These are phyloP conservation scores for Ormosia emarginata DNA, from an alignment of 306 rosid genomes.

Conservation along the genomic window DNA sequence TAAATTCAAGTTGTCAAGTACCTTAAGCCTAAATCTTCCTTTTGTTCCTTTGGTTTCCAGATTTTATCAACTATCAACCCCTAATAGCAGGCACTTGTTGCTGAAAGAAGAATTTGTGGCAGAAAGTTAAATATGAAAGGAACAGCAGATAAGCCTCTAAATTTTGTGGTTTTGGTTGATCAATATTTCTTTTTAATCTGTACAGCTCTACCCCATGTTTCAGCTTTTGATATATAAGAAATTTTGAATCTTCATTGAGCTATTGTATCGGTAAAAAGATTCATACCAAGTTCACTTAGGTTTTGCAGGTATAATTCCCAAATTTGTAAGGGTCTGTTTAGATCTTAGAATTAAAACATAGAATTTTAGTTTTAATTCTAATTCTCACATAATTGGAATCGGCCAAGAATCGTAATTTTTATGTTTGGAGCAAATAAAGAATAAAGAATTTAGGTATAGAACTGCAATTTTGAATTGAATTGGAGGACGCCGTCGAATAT, in stretches of 20 bases:
- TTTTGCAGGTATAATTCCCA: neutral
- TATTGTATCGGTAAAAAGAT: neutral
- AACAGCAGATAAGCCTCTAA: neutral
- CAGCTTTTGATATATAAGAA: neutral
- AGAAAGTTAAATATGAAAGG: slow-evolving; percentile 2
- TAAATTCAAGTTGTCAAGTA: neutral
- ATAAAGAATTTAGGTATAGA: too few relatives aligned
- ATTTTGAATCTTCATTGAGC: neutral
- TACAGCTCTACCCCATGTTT: slow-evolving; percentile 1
- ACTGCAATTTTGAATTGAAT: too few relatives aligned
- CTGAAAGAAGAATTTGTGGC: neutral
- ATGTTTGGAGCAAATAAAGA: too few relatives aligned
- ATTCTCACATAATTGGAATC: too few relatives aligned
- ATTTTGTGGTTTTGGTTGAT: slow-evolving; percentile 10
- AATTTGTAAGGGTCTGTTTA: neutral
- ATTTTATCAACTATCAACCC: slow-evolving; percentile 51
- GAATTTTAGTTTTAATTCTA: too few relatives aligned
- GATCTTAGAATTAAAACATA: too few relatives aligned
- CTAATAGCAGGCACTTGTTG: slow-evolving; percentile 14
- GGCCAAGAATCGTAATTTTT: too few relatives aligned
- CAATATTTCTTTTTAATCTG: neutral
- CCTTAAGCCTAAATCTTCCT: neutral
- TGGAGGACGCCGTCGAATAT: too few relatives aligned
- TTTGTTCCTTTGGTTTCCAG: slow-evolving; percentile 35
- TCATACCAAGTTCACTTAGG: neutral